Evolutionary conservation across 148 eudicot genomes (phyloP), one percentile per base, ranked within the genome.

Genomic region (Polygonum maritimum): DNA sequence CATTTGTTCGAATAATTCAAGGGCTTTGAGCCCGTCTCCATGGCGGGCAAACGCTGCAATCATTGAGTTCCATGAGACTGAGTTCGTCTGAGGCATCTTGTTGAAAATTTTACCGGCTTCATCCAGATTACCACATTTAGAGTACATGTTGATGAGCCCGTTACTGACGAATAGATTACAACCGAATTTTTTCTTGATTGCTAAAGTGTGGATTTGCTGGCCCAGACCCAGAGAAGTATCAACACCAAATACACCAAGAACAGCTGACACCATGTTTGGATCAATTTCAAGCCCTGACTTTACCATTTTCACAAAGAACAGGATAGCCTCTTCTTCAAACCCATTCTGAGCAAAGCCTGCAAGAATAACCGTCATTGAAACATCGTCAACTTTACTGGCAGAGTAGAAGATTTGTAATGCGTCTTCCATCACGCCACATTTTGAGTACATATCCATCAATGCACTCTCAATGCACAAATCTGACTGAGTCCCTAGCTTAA

Each of bases 41-140:
- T 94, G 97, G 62, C 97, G 93, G 74, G 98, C 98, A 81, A 80
- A 92, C 41, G 93, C 94, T 72, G 96, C 96, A 79, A 94, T 92
- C 69, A 94, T 82, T 58, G 97, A 87, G 75, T 92, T 94, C 96
- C 94, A 94, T 11, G 98, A 89, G 67, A 92, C 79, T 26, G 88
- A 88, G 81, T 89, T 92, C 65, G 79, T 89, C 13, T 74, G 79
- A 65, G 85, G 84, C 90, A 89, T 94, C 39, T 48, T 71, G 62
- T 72, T 21, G 54, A 94, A 94, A 76, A 87, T 72, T 79, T 84
- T 85, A 14, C 67, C 69, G 18, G 98, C 84, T 72, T 88, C 89
- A 63, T 87, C 87, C 57, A 88, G 79, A 71, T 82, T 84, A 49
- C 98, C 98, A 79, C 96, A 92, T 70, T 92, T 92, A 2, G 98